Percentiles rank a stretch among this genome's conserved stretches.
These are phyloP conservation scores for Ascochyta pisi DNA, from an alignment of 2,329 filamentous ascomycete genomes.

Conservation along the genomic window DNA sequence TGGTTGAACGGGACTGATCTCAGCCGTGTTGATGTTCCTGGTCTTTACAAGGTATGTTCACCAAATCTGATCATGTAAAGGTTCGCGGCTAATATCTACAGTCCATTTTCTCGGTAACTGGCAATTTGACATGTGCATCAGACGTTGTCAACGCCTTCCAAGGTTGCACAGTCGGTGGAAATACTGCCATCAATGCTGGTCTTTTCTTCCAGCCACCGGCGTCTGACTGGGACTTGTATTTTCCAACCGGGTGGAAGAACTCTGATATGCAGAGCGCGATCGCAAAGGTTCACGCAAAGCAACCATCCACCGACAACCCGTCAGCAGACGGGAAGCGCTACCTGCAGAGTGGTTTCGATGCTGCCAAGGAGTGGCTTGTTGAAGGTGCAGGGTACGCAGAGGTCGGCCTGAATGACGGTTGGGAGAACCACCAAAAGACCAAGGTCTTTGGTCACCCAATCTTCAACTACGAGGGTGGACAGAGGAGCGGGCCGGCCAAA, in stretches of 20 bases:
- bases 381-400: constrained; percentile 56
- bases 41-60: constrained; percentile 51
- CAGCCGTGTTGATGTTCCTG: constrained; percentile 62
- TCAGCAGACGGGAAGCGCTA: constrained; percentile 57
- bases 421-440: constrained; percentile 53
- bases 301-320: constrained; percentile 55
- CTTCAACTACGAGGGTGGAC: constrained; percentile 58
- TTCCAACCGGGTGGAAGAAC: constrained; percentile 60
- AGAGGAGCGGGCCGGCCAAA: constrained; percentile 58
- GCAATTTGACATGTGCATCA: constrained; percentile 51
- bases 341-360: constrained; percentile 57
- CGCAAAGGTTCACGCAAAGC: constrained; percentile 52
- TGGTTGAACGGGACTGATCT: constrained; percentile 59
- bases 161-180: constrained; percentile 61
- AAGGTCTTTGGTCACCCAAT: constrained; percentile 58
- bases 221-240: constrained; percentile 60
- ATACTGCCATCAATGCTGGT: constrained; percentile 62
- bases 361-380: constrained; percentile 59
- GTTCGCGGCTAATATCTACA: neutral
- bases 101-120: constrained; percentile 56
- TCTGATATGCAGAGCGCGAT: constrained; percentile 58
- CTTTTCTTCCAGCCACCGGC: constrained; percentile 62
- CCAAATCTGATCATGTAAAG: neutral
- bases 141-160: constrained; percentile 54
- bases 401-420: constrained; percentile 56